phyloP scores from a whole-genome alignment of 2,329 filamentous ascomycete species.

The Cercospora zeae-maydis region DNA sequence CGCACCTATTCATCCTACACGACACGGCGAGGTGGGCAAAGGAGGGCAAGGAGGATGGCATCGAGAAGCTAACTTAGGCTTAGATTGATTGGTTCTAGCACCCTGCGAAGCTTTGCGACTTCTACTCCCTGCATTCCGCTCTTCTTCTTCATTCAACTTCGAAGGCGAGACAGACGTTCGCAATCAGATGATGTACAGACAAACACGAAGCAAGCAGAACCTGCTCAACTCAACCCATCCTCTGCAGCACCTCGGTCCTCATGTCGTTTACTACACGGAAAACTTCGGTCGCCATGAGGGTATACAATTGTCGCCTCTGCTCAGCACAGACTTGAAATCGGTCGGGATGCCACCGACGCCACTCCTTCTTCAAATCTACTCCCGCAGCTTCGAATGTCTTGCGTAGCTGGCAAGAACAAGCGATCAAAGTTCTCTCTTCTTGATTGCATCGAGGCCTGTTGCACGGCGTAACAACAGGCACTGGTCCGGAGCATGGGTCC shows the following conservation, averaged over 20 bases:
- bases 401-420: background rate
- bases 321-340: background rate
- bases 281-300: background rate
- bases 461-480: background rate
- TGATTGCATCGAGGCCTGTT: background rate
- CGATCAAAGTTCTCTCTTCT: background rate
- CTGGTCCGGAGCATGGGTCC: background rate
- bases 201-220: background rate
- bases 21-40: background rate
- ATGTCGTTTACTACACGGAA: background rate
- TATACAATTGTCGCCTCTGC: background rate
- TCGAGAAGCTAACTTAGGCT: too few species aligned
- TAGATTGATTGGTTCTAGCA: conserved; percentile 4
- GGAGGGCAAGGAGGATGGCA: too few species aligned
- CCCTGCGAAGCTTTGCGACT: background rate
- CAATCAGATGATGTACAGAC: background rate
- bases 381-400: background rate
- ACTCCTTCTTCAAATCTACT: background rate
- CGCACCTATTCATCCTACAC: background rate
- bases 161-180: too few species aligned
- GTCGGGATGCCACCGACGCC: background rate
- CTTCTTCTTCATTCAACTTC: too few species aligned
- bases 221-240: background rate
- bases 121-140: too few species aligned
- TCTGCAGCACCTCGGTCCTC: background rate